Evolutionary conservation across 306 rosid genomes (phyloP).

Genomic region (Cucurbita ficifolia): DNA sequence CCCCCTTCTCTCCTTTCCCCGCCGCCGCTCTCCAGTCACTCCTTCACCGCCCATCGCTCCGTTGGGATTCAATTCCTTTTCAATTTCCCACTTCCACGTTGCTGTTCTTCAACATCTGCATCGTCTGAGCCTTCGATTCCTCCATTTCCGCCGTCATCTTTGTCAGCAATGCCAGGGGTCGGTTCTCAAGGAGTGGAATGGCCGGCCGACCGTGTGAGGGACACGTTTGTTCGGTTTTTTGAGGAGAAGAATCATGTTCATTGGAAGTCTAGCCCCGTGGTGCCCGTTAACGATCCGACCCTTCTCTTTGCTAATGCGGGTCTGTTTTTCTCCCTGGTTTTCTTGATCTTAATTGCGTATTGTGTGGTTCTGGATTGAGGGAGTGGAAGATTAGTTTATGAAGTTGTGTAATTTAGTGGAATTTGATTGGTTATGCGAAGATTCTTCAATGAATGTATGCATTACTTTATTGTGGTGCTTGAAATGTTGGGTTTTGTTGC

Average conservation of each 20-base stretch:
- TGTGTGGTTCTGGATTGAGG: neutral
- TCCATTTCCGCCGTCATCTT: neutral
- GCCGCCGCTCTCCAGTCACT: constrained; percentile 14
- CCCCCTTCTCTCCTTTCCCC: neutral
- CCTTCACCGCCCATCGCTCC: neutral
- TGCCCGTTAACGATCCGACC: constrained; percentile 79
- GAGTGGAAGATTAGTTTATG: neutral
- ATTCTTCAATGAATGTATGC: neutral
- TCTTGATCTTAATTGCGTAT: neutral
- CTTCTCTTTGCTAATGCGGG: constrained; percentile 91
- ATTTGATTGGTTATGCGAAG: neutral
- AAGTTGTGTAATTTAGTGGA: neutral
- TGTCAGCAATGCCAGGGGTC: constrained; percentile 11
- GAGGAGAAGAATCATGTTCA: constrained; percentile 34
- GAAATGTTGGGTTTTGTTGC: neutral
- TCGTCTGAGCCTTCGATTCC: neutral
- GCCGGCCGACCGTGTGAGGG: constrained; percentile 34
- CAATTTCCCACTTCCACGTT: neutral
- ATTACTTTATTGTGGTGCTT: neutral
- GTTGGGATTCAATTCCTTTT: neutral
- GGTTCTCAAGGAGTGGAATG: constrained; percentile 23
- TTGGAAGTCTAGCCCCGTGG: constrained; percentile 80
- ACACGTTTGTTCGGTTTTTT: constrained; percentile 36
- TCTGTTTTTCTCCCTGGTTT: constrained; percentile 5
- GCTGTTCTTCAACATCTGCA: neutral